Evolutionary conservation across 345 rosid species (phyloP).

Genomic region (Eucalyptus curtisii): DNA sequence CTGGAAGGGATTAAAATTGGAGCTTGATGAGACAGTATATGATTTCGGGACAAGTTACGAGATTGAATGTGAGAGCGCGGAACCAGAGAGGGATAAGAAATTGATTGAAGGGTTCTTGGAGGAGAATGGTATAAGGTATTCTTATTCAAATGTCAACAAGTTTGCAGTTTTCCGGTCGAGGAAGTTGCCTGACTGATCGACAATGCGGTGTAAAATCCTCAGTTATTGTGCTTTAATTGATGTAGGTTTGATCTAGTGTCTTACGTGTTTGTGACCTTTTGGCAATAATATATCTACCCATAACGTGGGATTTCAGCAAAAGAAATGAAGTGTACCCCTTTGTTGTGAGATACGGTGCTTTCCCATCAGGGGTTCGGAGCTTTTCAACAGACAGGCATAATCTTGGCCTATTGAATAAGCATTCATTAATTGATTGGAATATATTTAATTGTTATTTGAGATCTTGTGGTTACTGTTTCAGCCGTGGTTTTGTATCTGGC

Average conservation of each 20-base stretch:
- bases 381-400: no score
- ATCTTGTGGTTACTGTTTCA: neutral
- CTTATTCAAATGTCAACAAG: constrained; percentile 40
- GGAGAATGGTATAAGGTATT: constrained; percentile 36
- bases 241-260: neutral
- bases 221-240: neutral
- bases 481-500: neutral
- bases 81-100: constrained; percentile 37
- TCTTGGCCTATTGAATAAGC: no score
- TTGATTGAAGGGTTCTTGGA: constrained; percentile 30
- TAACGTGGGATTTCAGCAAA: neutral
- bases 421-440: neutral
- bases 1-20: constrained; percentile 53
- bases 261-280: neutral
- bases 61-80: constrained; percentile 57
- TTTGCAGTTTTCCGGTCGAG: constrained; percentile 49
- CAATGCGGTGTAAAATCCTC: neutral
- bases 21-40: constrained; percentile 48
- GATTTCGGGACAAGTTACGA: constrained; percentile 50
- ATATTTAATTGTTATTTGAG: neutral
- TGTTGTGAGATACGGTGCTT: no score
- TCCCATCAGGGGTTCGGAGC: no score
- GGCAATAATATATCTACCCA: neutral
- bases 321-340: neutral
- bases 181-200: constrained; percentile 14